Evolutionary conservation across 2,329 filamentous ascomycete genomes (phyloP).

Genomic region (Sclerotinia borealis): DNA sequence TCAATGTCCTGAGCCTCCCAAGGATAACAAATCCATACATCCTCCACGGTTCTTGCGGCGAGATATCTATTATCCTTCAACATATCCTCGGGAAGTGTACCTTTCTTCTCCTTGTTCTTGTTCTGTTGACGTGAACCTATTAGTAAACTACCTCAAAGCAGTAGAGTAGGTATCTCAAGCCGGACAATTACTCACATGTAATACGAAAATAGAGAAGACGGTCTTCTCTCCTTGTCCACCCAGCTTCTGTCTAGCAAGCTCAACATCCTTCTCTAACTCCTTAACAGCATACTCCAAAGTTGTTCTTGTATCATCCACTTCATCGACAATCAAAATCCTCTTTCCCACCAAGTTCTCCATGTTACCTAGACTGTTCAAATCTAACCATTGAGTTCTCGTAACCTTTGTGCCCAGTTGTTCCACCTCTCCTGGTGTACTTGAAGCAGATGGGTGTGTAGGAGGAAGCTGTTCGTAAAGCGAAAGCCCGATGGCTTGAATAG

Average conservation of each 20-base stretch:
- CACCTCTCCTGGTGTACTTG: constrained; percentile 36
- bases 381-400: constrained; percentile 96
- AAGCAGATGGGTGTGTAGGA: constrained; percentile 46
- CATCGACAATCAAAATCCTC: constrained; percentile 86
- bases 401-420: constrained; percentile 89
- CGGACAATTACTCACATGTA: constrained; percentile 56
- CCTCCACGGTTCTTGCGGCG: constrained; percentile 81
- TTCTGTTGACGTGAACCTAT: constrained; percentile 49
- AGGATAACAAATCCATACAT: constrained; percentile 98
- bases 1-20: constrained; percentile 96
- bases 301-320: constrained; percentile 92
- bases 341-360: constrained; percentile 88
- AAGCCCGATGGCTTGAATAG: constrained; percentile 97
- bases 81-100: constrained; percentile 72
- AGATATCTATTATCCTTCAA: constrained; percentile 67
- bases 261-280: constrained; percentile 92
- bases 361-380: constrained; percentile 72
- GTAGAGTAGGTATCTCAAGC: neutral
- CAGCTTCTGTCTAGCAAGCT: constrained; percentile 67
- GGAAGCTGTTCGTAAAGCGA: constrained; percentile 88
- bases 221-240: constrained; percentile 71
- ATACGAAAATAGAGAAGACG: constrained; percentile 87
- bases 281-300: constrained; percentile 90
- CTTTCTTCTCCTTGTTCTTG: constrained; percentile 97
- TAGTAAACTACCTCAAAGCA: neutral